phyloP scores from a whole-genome alignment of 2,329 filamentous ascomycete genomes.

The Dothiorella sarmentorum region DNA sequence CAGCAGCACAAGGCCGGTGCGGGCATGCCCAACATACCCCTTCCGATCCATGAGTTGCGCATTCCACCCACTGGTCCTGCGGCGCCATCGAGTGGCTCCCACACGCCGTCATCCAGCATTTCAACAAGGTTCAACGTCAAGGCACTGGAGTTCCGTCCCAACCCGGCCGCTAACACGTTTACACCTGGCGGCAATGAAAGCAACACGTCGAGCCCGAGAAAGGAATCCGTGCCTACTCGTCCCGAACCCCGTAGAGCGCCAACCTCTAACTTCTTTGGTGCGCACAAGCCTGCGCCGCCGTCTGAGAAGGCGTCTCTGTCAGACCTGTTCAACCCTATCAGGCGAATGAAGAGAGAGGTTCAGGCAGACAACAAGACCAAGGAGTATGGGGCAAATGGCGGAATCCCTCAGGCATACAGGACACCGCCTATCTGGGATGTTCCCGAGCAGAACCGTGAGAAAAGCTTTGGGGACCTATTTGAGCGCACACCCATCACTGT shows the following conservation, averaged over 20 bases:
- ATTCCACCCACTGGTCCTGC: slow-evolving; percentile 70
- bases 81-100: slow-evolving; percentile 47
- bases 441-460: slow-evolving; percentile 66
- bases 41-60: slow-evolving; percentile 63
- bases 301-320: slow-evolving; percentile 53
- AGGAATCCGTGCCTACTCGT: slow-evolving; percentile 43
- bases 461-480: slow-evolving; percentile 77
- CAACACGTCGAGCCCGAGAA: slow-evolving; percentile 67
- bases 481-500: slow-evolving; percentile 61
- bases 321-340: slow-evolving; percentile 59
- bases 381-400: slow-evolving; percentile 72
- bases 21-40: slow-evolving; percentile 49
- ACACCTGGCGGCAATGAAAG: slow-evolving; percentile 64
- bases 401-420: slow-evolving; percentile 79
- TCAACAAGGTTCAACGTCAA: slow-evolving; percentile 59
- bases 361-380: slow-evolving; percentile 49
- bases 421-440: slow-evolving; percentile 83
- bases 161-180: slow-evolving; percentile 75
- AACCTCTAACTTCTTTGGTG: slow-evolving; percentile 56
- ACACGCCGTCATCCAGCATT: slow-evolving; percentile 52
- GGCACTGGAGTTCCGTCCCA: slow-evolving; percentile 78
- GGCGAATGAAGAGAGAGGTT: slow-evolving; percentile 67
- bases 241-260: slow-evolving; percentile 31
- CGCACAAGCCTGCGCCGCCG: slow-evolving; percentile 66
- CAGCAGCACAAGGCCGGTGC: slow-evolving; percentile 48